These are phyloP conservation scores for Fomitopsis schrenkii DNA, from an alignment of 1,284 basidiomycete species.

Conservation along the genomic window DNA sequence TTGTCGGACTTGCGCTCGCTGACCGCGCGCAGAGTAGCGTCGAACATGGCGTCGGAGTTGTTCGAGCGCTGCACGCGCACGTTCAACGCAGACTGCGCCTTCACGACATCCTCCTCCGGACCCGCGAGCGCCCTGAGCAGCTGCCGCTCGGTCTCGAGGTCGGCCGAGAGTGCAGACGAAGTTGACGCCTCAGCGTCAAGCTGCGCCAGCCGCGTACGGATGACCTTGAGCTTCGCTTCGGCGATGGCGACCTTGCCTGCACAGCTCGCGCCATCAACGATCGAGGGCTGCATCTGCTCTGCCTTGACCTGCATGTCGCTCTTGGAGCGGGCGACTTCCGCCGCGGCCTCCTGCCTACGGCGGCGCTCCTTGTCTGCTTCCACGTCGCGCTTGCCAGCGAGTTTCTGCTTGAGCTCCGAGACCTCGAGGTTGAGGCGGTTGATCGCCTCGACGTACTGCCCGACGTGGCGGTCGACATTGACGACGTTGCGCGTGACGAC, in stretches of 20 bases:
- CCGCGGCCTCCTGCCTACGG: constrained; percentile 63
- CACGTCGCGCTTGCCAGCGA: constrained; percentile 61
- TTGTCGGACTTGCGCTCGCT: constrained; percentile 77
- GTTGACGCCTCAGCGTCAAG: constrained; percentile 48
- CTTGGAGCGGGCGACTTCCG: constrained; percentile 69
- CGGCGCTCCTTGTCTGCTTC: constrained; percentile 62
- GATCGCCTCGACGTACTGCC: constrained; percentile 92
- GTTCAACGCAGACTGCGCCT: constrained; percentile 56
- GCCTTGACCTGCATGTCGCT: constrained; percentile 66
- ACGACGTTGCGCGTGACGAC: constrained; percentile 90
- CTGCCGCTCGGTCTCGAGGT: constrained; percentile 70
- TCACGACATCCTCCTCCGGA: constrained; percentile 68
- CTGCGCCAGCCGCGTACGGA: constrained; percentile 64
- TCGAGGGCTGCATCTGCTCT: constrained; percentile 62
- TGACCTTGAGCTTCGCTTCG: constrained; percentile 63
- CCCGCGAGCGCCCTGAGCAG: constrained; percentile 66
- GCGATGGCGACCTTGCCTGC: constrained; percentile 75
- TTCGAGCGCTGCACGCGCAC: constrained; percentile 62
- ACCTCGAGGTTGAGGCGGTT: constrained; percentile 83
- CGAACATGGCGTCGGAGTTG: constrained; percentile 79
- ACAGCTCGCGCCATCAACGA: constrained; percentile 76
- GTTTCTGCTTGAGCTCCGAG: constrained; percentile 80
- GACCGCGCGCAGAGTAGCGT: constrained; percentile 77
- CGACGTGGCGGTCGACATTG: constrained; percentile 90
- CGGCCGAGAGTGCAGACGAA: constrained; percentile 42